Evolutionary conservation across 441 rosid species (phyloP), one percentile per base, ranked within the genome.

Genomic region (Sinapis alba): DNA sequence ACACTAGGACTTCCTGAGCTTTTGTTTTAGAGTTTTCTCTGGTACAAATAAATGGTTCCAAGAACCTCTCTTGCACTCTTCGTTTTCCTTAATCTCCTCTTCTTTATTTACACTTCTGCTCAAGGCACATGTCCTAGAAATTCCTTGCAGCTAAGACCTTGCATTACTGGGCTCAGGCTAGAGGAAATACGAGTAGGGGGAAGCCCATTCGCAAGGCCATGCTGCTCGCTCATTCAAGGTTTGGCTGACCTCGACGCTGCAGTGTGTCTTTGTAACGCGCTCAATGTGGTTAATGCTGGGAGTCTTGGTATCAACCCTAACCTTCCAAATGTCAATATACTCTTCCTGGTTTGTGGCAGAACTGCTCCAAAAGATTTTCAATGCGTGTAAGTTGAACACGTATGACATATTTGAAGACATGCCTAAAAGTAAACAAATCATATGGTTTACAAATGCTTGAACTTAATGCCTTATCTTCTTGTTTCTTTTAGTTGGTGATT

Each of bases 41-140:
- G 64, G 28, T 69, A 4, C 11, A 51, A 54, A 7, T 3, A 61
- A 71, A 72, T 72, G 76, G 32, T 62, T 47, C 18, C 51, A 21
- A 72, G 51, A 62, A 62, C 15, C 38, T 72, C 50, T 62, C 62
- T 72, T 72, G 45, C 76, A 20, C 32, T 72, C 23, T 62, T 72
- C 18, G 54, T 72, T 21, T 5, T 68, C 36, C 62, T 72, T 28
- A 72, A 72, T 69, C 68, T 72, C 62, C 16, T 72, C 60, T 34
- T 62, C 4, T 32, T 72, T 27, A 32, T 62, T 50, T 43, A 59
- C 66, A 26, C 66, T n/a, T 45, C 75, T 16, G 66, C 74, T 34
- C 73, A 38, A 13, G 68, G 60, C 23, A 32, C 69, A n/a, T 72
- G 76, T 32, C 68, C 75, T 30, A 71, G 26, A 51, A 19, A 72